A percentile compares a stretch with the other conserved stretches of the same genome.
phyloP scores from a whole-genome alignment of 2,329 filamentous ascomycete species.

The Apiospora rasikravindrae region DNA sequence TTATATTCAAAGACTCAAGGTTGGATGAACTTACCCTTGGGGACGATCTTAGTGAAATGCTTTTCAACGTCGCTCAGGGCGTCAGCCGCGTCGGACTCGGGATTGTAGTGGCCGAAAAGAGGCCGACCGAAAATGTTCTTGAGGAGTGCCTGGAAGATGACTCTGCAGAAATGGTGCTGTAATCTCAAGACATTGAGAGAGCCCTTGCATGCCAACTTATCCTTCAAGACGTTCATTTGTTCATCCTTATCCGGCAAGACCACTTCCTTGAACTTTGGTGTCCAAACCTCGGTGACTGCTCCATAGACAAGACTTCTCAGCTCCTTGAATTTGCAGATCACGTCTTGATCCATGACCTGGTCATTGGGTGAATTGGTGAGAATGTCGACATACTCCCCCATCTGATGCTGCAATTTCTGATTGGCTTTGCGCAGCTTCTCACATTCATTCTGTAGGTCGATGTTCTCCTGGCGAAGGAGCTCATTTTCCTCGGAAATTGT shows the following conservation, averaged over 20 bases:
- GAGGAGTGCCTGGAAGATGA: background rate
- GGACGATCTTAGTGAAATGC: background rate
- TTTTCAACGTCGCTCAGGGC: background rate
- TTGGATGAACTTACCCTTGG: background rate
- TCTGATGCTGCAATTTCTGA: background rate
- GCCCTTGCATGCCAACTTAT: background rate
- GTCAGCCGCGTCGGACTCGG: rapidly evolving
- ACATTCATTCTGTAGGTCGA: background rate
- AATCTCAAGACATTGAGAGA: background rate
- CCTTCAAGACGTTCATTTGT: background rate
- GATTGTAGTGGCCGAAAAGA: background rate
- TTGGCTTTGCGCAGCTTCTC: background rate
- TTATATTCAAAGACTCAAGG: too few species aligned
- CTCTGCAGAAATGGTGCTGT: background rate
- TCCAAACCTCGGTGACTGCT: background rate
- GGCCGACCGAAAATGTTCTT: background rate
- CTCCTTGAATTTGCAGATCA: background rate
- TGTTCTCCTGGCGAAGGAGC: background rate
- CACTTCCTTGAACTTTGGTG: background rate
- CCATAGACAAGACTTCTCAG: background rate
- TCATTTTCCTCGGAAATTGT: background rate
- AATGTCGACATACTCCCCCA: background rate
- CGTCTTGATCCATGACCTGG: background rate
- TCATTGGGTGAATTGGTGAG: background rate
- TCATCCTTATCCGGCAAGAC: rapidly evolving